These are phyloP conservation scores for Aspergillus haitiensis DNA, from an alignment of 495 filamentous ascomycete genomes.

Conservation along the genomic window DNA sequence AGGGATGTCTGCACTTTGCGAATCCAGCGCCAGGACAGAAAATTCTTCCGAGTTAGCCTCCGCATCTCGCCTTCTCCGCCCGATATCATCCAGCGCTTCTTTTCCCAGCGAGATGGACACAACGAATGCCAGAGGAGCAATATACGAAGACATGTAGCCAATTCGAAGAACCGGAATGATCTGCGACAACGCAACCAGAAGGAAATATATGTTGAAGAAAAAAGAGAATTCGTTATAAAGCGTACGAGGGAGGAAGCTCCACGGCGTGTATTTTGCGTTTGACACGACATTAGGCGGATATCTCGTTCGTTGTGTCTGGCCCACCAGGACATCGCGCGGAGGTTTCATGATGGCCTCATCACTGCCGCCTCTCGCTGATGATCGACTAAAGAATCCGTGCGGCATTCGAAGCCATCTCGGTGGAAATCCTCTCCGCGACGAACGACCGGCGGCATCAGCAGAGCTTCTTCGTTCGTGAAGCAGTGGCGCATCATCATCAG, in stretches of 20 bases:
- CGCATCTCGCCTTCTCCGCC: conserved; percentile 76
- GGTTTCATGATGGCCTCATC: conserved; percentile 35
- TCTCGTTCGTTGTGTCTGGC: conserved; percentile 43
- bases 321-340: conserved; percentile 46
- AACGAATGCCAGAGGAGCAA: conserved; percentile 90
- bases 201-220: conserved; percentile 99
- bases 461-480: conserved; percentile 45
- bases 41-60: conserved; percentile 95
- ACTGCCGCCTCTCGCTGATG: conserved; percentile 21
- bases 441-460: conserved; percentile 29
- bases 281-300: conserved; percentile 76
- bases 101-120: conserved; percentile 90
- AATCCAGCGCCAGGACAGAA: conserved; percentile 68
- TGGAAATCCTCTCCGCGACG: conserved; percentile 28
- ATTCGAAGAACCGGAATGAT: conserved; percentile 85
- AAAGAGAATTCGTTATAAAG: conserved; percentile 99
- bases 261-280: conserved; percentile 97
- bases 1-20: conserved; percentile 20
- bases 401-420: conserved; percentile 32
- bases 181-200: conserved; percentile 92
- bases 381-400: conserved; percentile 23
- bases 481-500: conserved; percentile 66
- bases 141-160: conserved; percentile 92
- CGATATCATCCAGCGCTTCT: conserved; percentile 93
- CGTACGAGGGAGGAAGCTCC: conserved; percentile 90